Percentiles rank a stretch among this genome's conserved stretches.
Evolutionary conservation across 2,329 filamentous ascomycete genomes (phyloP).

Genomic region (Claviceps capensis): DNA sequence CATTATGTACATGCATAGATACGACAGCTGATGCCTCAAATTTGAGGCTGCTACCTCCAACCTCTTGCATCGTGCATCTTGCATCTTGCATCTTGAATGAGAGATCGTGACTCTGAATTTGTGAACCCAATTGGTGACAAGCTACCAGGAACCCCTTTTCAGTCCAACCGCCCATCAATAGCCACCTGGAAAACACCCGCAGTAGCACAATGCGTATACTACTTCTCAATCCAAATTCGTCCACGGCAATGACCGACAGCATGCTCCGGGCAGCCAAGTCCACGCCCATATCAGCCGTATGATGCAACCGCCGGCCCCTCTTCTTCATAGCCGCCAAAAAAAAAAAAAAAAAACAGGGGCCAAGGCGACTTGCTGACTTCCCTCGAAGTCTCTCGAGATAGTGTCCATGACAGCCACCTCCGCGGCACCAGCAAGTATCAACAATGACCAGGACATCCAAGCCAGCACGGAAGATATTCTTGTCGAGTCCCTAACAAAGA

Average conservation of each 20-base stretch:
- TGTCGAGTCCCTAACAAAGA: conserved; percentile 30
- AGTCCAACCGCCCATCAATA: too few species aligned
- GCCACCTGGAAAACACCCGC: too few species aligned
- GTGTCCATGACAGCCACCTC: conserved; percentile 52
- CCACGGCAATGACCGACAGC: conserved; percentile 54
- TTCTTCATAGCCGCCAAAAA: too few species aligned
- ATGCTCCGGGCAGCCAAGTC: conserved; percentile 25
- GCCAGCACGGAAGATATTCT: conserved; percentile 50
- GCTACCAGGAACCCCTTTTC: too few species aligned
- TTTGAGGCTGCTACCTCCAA: too few species aligned
- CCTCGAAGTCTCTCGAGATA: conserved; percentile 33
- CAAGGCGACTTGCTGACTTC: neutral
- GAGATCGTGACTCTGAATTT: too few species aligned
- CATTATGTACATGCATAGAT: too few species aligned
- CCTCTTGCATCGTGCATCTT: too few species aligned
- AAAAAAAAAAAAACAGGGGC: neutral
- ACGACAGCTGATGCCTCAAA: too few species aligned
- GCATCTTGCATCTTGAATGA: too few species aligned
- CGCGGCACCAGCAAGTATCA: conserved; percentile 57
- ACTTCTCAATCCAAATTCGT: conserved; percentile 71
- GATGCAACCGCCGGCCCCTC: neutral
- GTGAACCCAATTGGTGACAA: too few species aligned
- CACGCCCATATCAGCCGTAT: conserved; percentile 16
- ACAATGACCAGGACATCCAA: conserved; percentile 55
- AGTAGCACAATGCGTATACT: conserved; percentile 32